Conservation (phyloP, 345 rosid genomes). For the Litchi chinensis region DNA sequence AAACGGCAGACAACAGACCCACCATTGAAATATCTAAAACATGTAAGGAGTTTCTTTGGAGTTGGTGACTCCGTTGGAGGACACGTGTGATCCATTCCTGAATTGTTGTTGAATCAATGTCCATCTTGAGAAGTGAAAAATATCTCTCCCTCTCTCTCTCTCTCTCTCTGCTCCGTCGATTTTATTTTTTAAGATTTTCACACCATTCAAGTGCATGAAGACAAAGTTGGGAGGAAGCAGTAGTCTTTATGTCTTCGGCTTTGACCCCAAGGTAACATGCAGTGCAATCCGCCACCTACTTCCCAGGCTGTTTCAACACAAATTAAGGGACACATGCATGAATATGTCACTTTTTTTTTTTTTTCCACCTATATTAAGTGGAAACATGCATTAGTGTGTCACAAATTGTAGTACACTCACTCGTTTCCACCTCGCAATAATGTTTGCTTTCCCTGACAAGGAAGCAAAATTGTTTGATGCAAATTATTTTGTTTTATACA, state of each 20-base stretch:
- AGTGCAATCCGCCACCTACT: neutral
- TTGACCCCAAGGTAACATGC: neutral
- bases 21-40: neutral
- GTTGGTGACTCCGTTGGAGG: neutral
- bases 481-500: neutral
- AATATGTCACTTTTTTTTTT: neutral
- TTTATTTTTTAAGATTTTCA: neutral
- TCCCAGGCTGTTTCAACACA: neutral
- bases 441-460: slow-evolving; percentile 1
- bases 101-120: slow-evolving; percentile 1
- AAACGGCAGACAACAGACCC: too few relatives aligned
- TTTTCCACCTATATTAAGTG: neutral
- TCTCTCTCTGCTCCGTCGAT: too few relatives aligned
- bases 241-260: neutral
- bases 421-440: neutral
- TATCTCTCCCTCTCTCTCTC: neutral
- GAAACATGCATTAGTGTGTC: neutral
- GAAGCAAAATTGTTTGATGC: slow-evolving; percentile 1
- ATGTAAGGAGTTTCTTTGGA: neutral
- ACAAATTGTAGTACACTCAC: neutral
- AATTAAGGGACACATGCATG: slow-evolving; percentile 10
- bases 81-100: slow-evolving; percentile 22
- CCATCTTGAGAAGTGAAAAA: neutral
- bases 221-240: slow-evolving; percentile 6
- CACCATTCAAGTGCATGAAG: slow-evolving; percentile 15